Conservation (phyloP, 2,329 filamentous ascomycete species). For the Calonectria crousiana region DNA sequence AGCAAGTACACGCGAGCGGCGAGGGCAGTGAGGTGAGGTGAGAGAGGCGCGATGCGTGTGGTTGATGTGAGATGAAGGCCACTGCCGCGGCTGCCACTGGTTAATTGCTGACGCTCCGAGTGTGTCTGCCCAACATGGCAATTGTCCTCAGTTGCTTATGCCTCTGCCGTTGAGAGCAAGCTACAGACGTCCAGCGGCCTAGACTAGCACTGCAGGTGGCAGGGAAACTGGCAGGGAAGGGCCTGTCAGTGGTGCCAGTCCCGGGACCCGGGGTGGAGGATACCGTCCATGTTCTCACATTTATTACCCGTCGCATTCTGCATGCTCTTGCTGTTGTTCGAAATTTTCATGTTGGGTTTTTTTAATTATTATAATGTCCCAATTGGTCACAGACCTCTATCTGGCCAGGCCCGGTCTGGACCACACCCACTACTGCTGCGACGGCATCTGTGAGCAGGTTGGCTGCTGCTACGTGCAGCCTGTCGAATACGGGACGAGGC, state of each 20-base stretch:
- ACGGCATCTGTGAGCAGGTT: not conserved
- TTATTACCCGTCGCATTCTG: not conserved
- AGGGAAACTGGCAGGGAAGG: conserved; percentile 21
- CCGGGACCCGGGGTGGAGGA: conserved; percentile 8
- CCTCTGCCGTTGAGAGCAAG: conserved; percentile 11
- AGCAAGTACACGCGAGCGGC: not conserved
- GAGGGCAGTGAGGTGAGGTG: not conserved
- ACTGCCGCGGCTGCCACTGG: conserved; percentile 26
- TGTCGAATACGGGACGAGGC: not conserved
- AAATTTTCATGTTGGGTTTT: not conserved
- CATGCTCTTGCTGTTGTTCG: not conserved
- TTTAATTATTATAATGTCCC: not conserved
- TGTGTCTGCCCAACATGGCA: conserved; percentile 9
- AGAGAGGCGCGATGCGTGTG: conserved; percentile 2
- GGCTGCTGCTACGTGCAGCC: not conserved
- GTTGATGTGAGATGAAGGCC: conserved; percentile 7
- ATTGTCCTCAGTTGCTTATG: conserved; percentile 13
- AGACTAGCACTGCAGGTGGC: conserved; percentile 16
- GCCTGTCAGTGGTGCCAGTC: conserved; percentile 14
- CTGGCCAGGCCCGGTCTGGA: not conserved
- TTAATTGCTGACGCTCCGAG: conserved; percentile 22
- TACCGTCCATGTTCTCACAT: conserved; percentile 10
- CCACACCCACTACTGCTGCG: not conserved
- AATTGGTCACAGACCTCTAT: not conserved
- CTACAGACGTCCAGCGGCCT: conserved; percentile 9